Percentiles rank a stretch among this genome's conserved stretches.
Conservation (phyloP, 2,329 filamentous ascomycete genomes). For the Monosporascus ibericus region DNA sequence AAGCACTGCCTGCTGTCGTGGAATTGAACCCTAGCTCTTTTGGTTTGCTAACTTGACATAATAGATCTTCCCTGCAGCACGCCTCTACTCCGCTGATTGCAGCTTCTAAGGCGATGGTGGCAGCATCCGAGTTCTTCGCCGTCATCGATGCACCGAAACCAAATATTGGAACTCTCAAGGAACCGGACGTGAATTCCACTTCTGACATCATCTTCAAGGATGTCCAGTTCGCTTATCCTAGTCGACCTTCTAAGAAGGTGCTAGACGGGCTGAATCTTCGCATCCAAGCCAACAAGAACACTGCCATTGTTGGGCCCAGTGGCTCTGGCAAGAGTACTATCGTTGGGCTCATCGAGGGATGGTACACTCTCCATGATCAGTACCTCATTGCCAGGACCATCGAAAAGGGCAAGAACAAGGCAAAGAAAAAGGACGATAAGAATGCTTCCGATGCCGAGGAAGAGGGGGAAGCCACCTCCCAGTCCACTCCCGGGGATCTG, state of each 20-base stretch:
- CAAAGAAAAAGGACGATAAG: slow-evolving; percentile 17
- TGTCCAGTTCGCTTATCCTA: slow-evolving; percentile 64
- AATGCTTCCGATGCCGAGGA: slow-evolving; percentile 1
- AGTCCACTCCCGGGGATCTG: slow-evolving; percentile 3
- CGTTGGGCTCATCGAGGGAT: slow-evolving; percentile 60
- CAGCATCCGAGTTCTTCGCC: slow-evolving; percentile 47
- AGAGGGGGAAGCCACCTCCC: no score
- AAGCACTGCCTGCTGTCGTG: no score
- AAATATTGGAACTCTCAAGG: slow-evolving; percentile 28
- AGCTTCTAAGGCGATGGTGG: slow-evolving; percentile 45
- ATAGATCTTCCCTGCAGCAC: slow-evolving; percentile 37
- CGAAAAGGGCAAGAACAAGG: slow-evolving; percentile 25
- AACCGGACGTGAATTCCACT: slow-evolving; percentile 31
- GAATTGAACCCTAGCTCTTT: slow-evolving; percentile 12
- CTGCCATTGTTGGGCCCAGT: slow-evolving; percentile 65
- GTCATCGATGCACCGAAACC: slow-evolving; percentile 40
- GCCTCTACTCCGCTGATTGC: slow-evolving; percentile 50
- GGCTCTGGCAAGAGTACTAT: slow-evolving; percentile 69
- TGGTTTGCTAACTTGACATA: slow-evolving; percentile 37
- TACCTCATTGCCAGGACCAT: slow-evolving; percentile 35
- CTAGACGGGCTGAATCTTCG: slow-evolving; percentile 49
- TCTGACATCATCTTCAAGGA: slow-evolving; percentile 51
- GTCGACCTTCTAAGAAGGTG: slow-evolving; percentile 52
- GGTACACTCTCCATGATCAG: slow-evolving; percentile 55
- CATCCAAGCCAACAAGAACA: slow-evolving; percentile 56